Base-by-base conservation (phyloP, 352 stramenopile species). In the Pythium phragmiticola region DNA sequence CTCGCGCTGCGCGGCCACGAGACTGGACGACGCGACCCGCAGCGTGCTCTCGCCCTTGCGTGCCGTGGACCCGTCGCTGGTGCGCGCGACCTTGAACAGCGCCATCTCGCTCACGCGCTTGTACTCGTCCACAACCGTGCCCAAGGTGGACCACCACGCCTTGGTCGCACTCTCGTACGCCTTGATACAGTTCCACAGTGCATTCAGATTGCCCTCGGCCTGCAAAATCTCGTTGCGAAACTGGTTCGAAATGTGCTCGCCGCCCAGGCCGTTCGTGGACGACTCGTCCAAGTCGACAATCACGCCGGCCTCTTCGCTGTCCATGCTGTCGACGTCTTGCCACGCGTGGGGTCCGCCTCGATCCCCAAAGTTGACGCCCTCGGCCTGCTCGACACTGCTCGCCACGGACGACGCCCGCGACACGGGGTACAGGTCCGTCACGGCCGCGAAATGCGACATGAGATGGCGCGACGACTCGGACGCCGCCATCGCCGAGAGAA, bases 191-290 rank as follows among this genome's bases (percentile, higher is more conserved):
- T 92, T 88, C 78, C 79, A 92, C 12, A 94, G 66, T 9, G 84
- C 84, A 62, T 84, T 85, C 16, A 89, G 30, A 50, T 88, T 88
- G 3, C 82, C 77, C 59, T 94, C 84, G 0, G 76, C 78, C 60
- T 94, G 82, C 46, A 92, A 26, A 17, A 94, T 67, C 52, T 94
- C 82, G 47, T 90, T 94, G 11, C 82, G 72, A 47, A 94, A 90
- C 6, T 63, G 63, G 21, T 82, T 78, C 7, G 80, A 80, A 4
- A 70, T 65, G 51, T 77, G 30, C n/a, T 70, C 61, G 2, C 43
- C 56, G 9, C 16, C 63, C 5, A 51, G 16, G 21, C 42, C 45
- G 6, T 5, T 47, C 1, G 28, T 53, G 28, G n/a, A 8, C 34
- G 34, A 66, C 11, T 75, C 69, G 11, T 61, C 56, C 3, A 71